A percentile compares a stretch with the other conserved stretches of the same genome.
Conservation (phyloP, 495 filamentous ascomycete species). For the Tuber microsphaerosporum region DNA sequence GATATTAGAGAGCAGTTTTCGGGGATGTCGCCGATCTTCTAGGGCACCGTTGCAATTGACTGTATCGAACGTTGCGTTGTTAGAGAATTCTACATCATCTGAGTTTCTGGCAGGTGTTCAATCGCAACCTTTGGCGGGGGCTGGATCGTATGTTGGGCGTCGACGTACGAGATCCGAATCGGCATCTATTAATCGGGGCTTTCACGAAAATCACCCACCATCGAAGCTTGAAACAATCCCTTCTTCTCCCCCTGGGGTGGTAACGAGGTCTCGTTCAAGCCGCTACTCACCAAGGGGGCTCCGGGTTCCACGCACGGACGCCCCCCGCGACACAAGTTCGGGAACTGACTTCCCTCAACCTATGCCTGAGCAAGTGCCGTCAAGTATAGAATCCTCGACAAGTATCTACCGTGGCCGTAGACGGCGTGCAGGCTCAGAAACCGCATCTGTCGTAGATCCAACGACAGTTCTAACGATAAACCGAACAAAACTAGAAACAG, state of each 20-base stretch:
- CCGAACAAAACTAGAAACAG: background rate
- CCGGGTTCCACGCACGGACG: background rate
- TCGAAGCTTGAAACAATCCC: background rate
- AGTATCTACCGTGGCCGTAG: background rate
- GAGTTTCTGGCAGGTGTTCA: background rate
- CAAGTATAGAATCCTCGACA: background rate
- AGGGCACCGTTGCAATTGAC: background rate
- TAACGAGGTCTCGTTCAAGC: background rate
- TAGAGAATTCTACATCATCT: background rate
- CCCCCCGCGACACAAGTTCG: background rate
- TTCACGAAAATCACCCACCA: background rate
- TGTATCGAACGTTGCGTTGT: constrained; percentile 1
- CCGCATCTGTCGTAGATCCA: background rate
- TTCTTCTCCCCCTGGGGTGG: background rate
- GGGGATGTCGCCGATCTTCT: background rate
- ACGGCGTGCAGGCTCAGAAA: background rate
- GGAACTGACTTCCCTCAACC: background rate
- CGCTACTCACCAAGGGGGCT: background rate
- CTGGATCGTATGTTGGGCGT: background rate
- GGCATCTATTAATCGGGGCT: background rate
- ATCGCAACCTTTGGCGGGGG: background rate
- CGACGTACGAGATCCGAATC: background rate
- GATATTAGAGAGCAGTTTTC: background rate
- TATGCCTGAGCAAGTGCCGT: background rate
- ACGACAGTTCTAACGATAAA: background rate